Evolutionary conservation across 208 protist genomes (phyloP), one percentile per base, ranked within the genome.

Genomic region (Trypanosoma melophagium): DNA sequence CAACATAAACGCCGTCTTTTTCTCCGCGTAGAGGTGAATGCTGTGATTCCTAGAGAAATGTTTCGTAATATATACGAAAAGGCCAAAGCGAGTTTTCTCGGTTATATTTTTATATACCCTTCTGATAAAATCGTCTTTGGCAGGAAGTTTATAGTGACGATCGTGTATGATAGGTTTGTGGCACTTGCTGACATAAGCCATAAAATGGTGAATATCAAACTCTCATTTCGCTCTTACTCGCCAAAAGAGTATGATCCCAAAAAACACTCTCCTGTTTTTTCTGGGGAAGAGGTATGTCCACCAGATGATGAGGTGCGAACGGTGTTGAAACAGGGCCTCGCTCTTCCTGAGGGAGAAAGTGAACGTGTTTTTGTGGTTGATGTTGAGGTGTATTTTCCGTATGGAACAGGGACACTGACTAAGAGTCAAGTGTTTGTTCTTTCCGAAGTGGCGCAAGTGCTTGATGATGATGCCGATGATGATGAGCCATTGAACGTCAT

Each of bases 11-110:
- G 38, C 40, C 58, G 55, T 31, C 4, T 59, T 12, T 74, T 74
- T 61, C 60, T 74, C 25, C 68, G 68, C 25, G 60, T 66, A 17
- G 60, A 66, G 41, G 42, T 74, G 12, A 53, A 74, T 25, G 68
- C 60, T 31, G 47, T 66, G 16, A n/a, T 74, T 22, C 19, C 38
- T 21, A 17, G 60, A 2, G 41, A 12, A 8, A 61, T 16, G 16
- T 13, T 67, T 25, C n/a, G 13, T 12, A 2, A 47, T 28, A 41
- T 47, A 25, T 8, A 44, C n/a, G 42, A 14, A 10, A 31, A 45
- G 25, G 28, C 47, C 21, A 3, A 60, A 45, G 24, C n/a, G 9
- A 60, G n/a, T 14, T 47, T 7, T 41, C 19, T 58, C 13, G 68
- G 68, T n/a, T 45, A 13, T 44, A 61, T 74, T 50, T 16, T 38